Evolutionary conservation across 305 asterid species (phyloP), one percentile per base, ranked within the genome.

Genomic region (Coffea humblotiana): DNA sequence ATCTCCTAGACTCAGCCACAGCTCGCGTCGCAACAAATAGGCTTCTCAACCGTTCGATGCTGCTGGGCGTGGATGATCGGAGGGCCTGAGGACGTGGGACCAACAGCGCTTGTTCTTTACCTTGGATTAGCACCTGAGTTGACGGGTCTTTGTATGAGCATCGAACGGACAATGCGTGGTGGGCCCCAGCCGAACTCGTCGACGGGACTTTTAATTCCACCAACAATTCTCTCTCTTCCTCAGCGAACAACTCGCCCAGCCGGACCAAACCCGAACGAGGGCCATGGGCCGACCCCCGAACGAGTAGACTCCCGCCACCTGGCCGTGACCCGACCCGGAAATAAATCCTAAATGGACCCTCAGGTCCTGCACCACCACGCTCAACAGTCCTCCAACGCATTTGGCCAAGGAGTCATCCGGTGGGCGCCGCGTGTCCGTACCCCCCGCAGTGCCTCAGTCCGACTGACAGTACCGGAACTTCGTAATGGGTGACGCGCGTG

Each of bases 91-190:
- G 97, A 16, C 90, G 96, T 70, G 98, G 97, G 54, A 92, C 86
- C 81, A 80, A 23, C 0, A 94, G 86, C 60, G 84, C 84, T 49
- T 90, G 92, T 49, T 91, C 97, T 74, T 86, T 88, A 83, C 93
- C 93, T 85, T 86, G 81, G 72, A 89, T 81, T 78, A 88, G 82
- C 77, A 85, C 90, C 76, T 90, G 92, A 74, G 97, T 92, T 86
- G 97, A 94, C 89, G 97, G 94, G 91, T 96, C 98, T 85, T 82
- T 89, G 96, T 88, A 90, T 45, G 89, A 82, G 90, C 94, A 90
- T 79, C 94, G 92, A 69, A 94, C 94, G 87, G 98, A 84, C 90
- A 96, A 82, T n/a, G 88, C 88, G 19, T 91, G 92, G 81, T 87
- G 98, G 97, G 97, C 71, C 90, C 97, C 89, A 27, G 81, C 82